These are phyloP conservation scores for Fusarium coicis DNA, from an alignment of 2,329 filamentous ascomycete species.

Conservation along the genomic window DNA sequence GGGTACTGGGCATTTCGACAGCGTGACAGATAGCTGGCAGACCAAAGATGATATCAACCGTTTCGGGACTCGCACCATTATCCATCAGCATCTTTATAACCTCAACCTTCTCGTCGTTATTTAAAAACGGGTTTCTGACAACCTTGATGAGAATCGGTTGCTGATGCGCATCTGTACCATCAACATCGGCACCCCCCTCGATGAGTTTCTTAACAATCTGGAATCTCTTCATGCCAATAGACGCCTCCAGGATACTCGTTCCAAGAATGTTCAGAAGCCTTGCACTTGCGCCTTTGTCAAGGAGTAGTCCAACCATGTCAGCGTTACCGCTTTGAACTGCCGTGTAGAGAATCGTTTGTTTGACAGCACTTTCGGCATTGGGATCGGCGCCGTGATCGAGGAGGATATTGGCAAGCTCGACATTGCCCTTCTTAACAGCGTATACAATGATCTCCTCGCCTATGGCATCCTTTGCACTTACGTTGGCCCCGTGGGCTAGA, in stretches of 20 bases:
- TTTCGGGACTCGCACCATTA: neutral
- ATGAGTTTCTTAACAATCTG: neutral
- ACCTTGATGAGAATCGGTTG: constrained; percentile 9
- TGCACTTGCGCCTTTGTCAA: neutral
- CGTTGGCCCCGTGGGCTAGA: neutral
- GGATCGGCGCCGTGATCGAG: neutral
- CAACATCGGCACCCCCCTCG: neutral
- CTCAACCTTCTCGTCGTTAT: neutral
- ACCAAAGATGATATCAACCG: neutral
- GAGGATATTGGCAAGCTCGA: neutral
- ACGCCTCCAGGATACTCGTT: neutral
- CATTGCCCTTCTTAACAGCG: neutral
- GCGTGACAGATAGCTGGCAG: constrained; percentile 11
- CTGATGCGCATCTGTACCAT: neutral
- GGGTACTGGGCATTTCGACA: neutral
- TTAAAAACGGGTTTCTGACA: neutral
- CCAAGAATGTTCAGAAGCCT: neutral
- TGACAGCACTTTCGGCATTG: neutral
- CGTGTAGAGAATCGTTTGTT: neutral
- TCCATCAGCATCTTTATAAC: neutral
- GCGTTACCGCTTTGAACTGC: neutral
- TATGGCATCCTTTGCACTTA: neutral
- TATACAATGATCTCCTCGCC: neutral
- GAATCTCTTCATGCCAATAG: neutral
- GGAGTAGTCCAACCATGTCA: neutral